Percentiles rank a stretch among this genome's conserved stretches.
These are phyloP conservation scores for Trichoderma endophyticum DNA, from an alignment of 2,329 filamentous ascomycete species.

Conservation along the genomic window DNA sequence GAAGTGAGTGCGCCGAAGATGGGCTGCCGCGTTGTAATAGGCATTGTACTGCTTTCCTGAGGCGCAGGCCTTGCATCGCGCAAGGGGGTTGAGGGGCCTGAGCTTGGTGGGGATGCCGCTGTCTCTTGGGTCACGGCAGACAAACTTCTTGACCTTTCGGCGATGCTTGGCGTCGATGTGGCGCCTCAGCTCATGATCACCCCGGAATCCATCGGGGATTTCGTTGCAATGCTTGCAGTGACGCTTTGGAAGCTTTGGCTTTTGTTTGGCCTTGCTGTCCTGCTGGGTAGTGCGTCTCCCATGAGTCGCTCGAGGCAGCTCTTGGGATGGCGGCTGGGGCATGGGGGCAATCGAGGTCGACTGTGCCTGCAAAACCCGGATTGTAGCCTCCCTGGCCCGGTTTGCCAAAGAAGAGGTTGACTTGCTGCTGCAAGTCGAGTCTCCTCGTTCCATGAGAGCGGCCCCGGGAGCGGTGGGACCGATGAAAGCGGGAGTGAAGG, in stretches of 20 bases:
- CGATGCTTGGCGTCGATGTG: constrained; percentile 66
- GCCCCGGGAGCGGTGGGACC: constrained; percentile 23
- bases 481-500: constrained; percentile 33
- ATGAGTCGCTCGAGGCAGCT: constrained; percentile 1
- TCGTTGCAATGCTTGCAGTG: constrained; percentile 68
- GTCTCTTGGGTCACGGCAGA: constrained; percentile 53
- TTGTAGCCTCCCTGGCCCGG: constrained; percentile 47
- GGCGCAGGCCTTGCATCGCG: constrained; percentile 79
- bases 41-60: constrained; percentile 77
- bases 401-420: constrained; percentile 45
- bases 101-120: constrained; percentile 41
- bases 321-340: constrained; percentile 29
- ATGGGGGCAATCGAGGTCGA: constrained; percentile 44
- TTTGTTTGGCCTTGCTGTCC: constrained; percentile 41
- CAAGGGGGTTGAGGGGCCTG: constrained; percentile 61
- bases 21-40: constrained; percentile 93
- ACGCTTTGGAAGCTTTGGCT: constrained; percentile 68
- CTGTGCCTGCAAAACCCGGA: constrained; percentile 41
- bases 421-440: constrained; percentile 23
- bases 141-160: constrained; percentile 50
- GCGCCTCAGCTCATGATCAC: constrained; percentile 75
- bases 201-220: constrained; percentile 75
- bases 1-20: constrained; percentile 86
- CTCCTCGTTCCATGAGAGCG: constrained; percentile 43
- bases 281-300: constrained; percentile 28